A percentile compares a stretch with the other conserved stretches of the same genome.
Evolutionary conservation across 805 yeast genomes (phyloP).

Genomic region (Candida glaebosa): DNA sequence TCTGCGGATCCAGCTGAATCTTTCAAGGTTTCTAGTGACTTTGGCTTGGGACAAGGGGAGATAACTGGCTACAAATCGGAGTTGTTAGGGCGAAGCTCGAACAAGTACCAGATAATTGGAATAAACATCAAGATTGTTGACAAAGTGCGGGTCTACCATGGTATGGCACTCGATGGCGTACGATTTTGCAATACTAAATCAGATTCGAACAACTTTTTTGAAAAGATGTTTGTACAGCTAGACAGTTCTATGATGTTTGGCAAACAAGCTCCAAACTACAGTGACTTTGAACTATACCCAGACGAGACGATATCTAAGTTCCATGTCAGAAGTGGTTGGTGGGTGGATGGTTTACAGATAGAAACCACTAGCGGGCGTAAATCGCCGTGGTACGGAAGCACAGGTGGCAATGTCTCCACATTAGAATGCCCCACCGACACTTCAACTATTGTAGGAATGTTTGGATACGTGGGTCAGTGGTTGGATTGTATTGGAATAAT

Average conservation of each 20-base stretch:
- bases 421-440: slow-evolving; percentile 59
- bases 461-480: slow-evolving; percentile 72
- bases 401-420: slow-evolving; percentile 55
- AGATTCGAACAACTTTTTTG: slow-evolving; percentile 43
- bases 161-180: slow-evolving; percentile 80
- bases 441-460: slow-evolving; percentile 58
- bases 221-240: slow-evolving; percentile 36
- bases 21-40: slow-evolving; percentile 26
- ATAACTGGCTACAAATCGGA: slow-evolving; percentile 36
- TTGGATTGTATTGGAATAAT: slow-evolving; percentile 67
- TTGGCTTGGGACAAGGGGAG: slow-evolving; percentile 38
- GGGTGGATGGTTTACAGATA: slow-evolving; percentile 86
- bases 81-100: slow-evolving; percentile 23
- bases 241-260: slow-evolving; percentile 39
- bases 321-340: slow-evolving; percentile 67
- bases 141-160: slow-evolving; percentile 63
- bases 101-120: slow-evolving; percentile 21
- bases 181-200: slow-evolving; percentile 37
- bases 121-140: slow-evolving; percentile 36
- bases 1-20: slow-evolving; percentile 10
- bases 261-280: slow-evolving; percentile 45
- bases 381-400: slow-evolving; percentile 64
- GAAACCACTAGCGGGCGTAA: slow-evolving; percentile 53
- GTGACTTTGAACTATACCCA: slow-evolving; percentile 51
- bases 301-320: slow-evolving; percentile 63